phyloP scores from a whole-genome alignment of 1,284 basidiomycete species.

The Rhodotorula sp. region DNA sequence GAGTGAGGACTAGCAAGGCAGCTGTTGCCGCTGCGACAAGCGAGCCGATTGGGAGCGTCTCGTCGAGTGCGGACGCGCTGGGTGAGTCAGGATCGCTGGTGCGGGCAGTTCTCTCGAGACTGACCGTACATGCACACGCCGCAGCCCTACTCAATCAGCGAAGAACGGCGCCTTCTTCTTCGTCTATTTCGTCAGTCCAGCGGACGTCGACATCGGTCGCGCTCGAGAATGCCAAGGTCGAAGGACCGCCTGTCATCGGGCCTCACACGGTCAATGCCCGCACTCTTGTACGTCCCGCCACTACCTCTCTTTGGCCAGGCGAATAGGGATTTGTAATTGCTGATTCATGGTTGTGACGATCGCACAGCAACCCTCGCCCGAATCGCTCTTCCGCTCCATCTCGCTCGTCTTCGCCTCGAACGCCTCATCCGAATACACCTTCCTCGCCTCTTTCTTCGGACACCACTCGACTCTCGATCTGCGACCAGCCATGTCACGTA shows the following conservation, averaged over 20 bases:
- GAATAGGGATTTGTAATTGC: too few relatives aligned
- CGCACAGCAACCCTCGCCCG: conserved; percentile 71
- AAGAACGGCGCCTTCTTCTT: neutral
- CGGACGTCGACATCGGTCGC: conserved; percentile 7
- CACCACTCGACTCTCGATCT: conserved; percentile 29
- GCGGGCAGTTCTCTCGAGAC: too few relatives aligned
- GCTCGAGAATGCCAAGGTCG: conserved; percentile 44
- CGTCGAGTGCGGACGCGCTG: conserved; percentile 38
- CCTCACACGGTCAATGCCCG: conserved; percentile 85
- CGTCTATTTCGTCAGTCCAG: too few relatives aligned
- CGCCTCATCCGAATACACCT: conserved; percentile 82
- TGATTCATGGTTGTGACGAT: too few relatives aligned
- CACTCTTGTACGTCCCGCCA: conserved; percentile 51
- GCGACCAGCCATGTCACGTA: neutral
- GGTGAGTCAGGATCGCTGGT: neutral
- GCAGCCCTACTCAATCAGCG: conserved; percentile 14
- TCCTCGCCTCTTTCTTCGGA: conserved; percentile 76
- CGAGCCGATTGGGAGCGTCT: conserved; percentile 46
- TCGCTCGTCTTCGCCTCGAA: conserved; percentile 89
- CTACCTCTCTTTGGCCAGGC: neutral
- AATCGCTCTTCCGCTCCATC: conserved; percentile 74
- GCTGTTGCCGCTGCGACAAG: neutral
- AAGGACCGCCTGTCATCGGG: conserved; percentile 73
- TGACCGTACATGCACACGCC: neutral
- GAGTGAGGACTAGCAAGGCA: conserved; percentile 62